Evolutionary conservation across 2,329 filamentous ascomycete species (phyloP), one percentile per base, ranked within the genome.

Genomic region (Diaporthe velutina): DNA sequence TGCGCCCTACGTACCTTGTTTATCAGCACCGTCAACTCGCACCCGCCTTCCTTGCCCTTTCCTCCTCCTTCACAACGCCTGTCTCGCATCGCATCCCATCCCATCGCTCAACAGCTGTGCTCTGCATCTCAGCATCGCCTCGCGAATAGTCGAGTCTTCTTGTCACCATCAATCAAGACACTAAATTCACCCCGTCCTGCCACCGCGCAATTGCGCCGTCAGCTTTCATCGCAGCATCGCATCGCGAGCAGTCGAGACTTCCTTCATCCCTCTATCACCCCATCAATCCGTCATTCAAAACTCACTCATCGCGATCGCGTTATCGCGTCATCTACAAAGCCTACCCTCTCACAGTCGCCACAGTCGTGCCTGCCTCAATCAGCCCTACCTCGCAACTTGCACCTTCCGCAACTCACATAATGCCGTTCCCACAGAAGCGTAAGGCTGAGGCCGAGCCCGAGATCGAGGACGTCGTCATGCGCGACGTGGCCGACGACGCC

Each of bases 391-490:
- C 58, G 40, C 58, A 45, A 50, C 22, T 48, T 25, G 61, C 50
- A 61, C 25, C 45, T 48, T 42, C 70, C 52, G 70, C 42, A 52
- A 40, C 70, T 72, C 57, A 72, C 70, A 54, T n/a, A 4, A 67
- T 67, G 64, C 13, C 64, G 22, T 28, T 72, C 17, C 70, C 70
- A 42, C 70, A 72, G 70, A 72, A 72, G 58, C 70, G 70, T 28
- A 33, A 48, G 42, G 58, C 57, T 42, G 70, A 70, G 64, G 22
- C 61, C 25, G 74, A 73, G 54, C 55, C 42, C 30, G 25, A 67
- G 33, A 52, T 45, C 28, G 66, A 67, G 19, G 71, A 75, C 58
- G 58, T 74, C 58, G 55, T 71, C 72, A 74, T 74, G 66, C 42
- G 67, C 25, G 68, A 68, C 68, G 71, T 66, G 19, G 42, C 60